Conservation (phyloP, 371 early-diverging fungal species). For the Rhizomucor pusillus region DNA sequence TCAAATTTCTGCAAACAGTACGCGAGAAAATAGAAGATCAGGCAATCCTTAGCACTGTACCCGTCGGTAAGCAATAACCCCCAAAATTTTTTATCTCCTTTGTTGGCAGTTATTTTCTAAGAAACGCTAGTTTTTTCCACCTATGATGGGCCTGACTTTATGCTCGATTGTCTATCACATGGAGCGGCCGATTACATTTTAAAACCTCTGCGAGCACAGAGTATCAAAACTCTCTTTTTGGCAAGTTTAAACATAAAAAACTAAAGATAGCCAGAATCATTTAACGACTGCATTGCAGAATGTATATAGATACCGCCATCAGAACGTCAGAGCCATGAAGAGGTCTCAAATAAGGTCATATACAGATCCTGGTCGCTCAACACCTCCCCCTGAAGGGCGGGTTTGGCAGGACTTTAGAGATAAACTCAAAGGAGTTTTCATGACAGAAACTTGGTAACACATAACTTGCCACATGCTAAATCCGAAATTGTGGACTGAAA, state of each 20-base stretch:
- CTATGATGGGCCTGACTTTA: conserved; percentile 32
- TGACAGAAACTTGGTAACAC: conserved; percentile 23
- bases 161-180: conserved; percentile 43
- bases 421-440: conserved; percentile 34
- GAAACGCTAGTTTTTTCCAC: conserved; percentile 25
- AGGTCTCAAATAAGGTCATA: not conserved
- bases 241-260: conserved; percentile 22
- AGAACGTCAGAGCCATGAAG: not conserved
- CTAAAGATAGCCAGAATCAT: too few relatives aligned
- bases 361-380: too few relatives aligned
- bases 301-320: not conserved
- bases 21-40: conserved; percentile 4
- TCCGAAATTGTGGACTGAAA: not conserved
- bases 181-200: conserved; percentile 60
- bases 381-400: conserved; percentile 8
- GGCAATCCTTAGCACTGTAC: conserved; percentile 7
- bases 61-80: conserved; percentile 15
- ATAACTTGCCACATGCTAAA: too few relatives aligned
- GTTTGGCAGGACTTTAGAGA: conserved; percentile 34
- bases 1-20: conserved; percentile 5
- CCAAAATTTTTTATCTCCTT: conserved; percentile 1
- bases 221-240: conserved; percentile 53
- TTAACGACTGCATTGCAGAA: conserved; percentile 14
- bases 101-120: conserved; percentile 1
- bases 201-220: conserved; percentile 49